Base-by-base conservation (phyloP, 495 filamentous ascomycete species). In the Talaromyces trachyspermus region DNA sequence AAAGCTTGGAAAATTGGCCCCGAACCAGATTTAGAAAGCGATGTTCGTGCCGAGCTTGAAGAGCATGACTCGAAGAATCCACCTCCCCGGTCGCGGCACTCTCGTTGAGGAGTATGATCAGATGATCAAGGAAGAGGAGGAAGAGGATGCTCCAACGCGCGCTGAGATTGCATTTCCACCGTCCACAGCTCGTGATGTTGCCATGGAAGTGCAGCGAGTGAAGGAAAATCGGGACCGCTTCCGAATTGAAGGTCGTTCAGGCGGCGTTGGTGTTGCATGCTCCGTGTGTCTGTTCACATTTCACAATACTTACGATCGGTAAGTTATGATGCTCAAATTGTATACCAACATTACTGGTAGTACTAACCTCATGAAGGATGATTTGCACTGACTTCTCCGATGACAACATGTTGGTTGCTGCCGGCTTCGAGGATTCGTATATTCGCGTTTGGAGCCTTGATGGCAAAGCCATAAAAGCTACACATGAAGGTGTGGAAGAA, bases 241-340 rank as follows among this genome's bases (percentile, higher is more conserved):
- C 61, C 79, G 76, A 43, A 88, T 98, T 40, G 82, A 88, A 45
- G 79, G 81, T 32, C 76, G 84, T 17, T 88, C 85, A 30, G 87
- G 86, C 30, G 89, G 89, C 22, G 73, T 86, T 41, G 87, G 87
- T 5, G 79, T 87, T 37, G 84, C 78, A 35, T 72, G 95, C 20
- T 92, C 88, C 55, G 81, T 92, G 9, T 87, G 81, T 72, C 95
- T 97, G 85, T 95, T 89, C 56, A 97, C 92, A 0, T 95, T 96
- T 56, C 94, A 98, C 69, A 97, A 98, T 61, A 95, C 88, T 5
- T 79, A 85, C 49, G 87, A 95, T 55, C 81, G 76, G 90, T 95
- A 70, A 70, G 79, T 66, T 40, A 18, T 10, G 12, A n/a, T 30
- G 18, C 27, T n/a, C 14, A 0, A 11, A 35, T 35, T n/a, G 14